Base-by-base conservation (phyloP, 345 rosid genomes). In the Lepidium africanum region DNA sequence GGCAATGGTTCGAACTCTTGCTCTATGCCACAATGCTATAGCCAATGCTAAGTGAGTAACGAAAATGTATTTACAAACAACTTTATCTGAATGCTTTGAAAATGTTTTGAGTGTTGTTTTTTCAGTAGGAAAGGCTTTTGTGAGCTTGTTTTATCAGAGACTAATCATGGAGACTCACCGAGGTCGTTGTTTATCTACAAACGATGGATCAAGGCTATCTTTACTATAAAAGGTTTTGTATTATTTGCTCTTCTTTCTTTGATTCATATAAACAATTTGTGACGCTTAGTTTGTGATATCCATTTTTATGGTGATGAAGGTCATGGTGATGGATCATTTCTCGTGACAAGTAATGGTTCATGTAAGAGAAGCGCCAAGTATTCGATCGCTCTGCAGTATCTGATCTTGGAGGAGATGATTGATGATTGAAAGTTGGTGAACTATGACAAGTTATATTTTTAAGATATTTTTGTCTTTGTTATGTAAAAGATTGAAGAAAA, bases 1-100 rank as follows among this genome's bases (percentile, higher is more conserved):
- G 76, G 89, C 92, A 5, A 85, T 93, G 89, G 85, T 84, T 46
- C 72, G 92, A 50, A 80, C 81, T 36, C 85, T 90, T 60, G 94
- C 97, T 63, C 75, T 93, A 45, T 85, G 96, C 66, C 84, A 74
- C 72, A 83, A 88, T 73, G 97, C 96, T 15, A 70, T 82, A 12
- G 45, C 16, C 21, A 78, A 83, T 74, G 89, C 96, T 2, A 86
- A 77, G 97, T 92, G 47, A 81, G 89, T 69, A 13, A 3, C 37
- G 38, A 43, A 27, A 15, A 9, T 0, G n/a, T 13, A 17, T 36
- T 16, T 59, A 23, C 11, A 13, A 9, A 27, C 32, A 40, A 17
- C 54, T 48, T 23, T 4, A 37, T 62, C 13, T 8, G 6, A 3
- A 11, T 46, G 19, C 25, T 36, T 74, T 41, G 38, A 5, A 13